Conservation (phyloP, 106 monocot species). For the Platanthera guangdongensis region DNA sequence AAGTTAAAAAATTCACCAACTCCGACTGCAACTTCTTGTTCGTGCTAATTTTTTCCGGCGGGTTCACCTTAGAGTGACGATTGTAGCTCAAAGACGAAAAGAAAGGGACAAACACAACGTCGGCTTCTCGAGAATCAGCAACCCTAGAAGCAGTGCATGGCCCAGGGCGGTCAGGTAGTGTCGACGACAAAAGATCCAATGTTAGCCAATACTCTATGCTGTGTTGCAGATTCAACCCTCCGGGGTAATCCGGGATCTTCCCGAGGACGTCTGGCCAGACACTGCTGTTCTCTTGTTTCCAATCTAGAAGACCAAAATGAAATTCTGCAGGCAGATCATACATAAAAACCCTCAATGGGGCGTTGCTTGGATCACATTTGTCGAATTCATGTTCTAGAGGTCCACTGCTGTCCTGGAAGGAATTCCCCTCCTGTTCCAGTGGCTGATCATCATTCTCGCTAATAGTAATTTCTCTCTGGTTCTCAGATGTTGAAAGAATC, state of each 20-base stretch:
- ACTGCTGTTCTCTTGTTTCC: slow-evolving; percentile 27
- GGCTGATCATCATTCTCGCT: not conserved
- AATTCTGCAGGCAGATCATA: slow-evolving; percentile 75
- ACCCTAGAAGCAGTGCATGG: slow-evolving; percentile 49
- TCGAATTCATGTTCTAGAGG: not conserved
- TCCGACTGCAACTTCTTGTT: slow-evolving; percentile 53
- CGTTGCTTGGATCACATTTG: slow-evolving; percentile 34
- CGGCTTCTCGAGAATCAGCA: slow-evolving; percentile 37
- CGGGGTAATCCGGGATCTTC: slow-evolving; percentile 51
- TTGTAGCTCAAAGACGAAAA: slow-evolving; percentile 80
- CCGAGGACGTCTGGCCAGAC: slow-evolving; percentile 56
- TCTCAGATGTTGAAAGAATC: not conserved
- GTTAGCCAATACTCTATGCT: slow-evolving; percentile 92
- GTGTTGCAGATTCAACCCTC: slow-evolving; percentile 81
- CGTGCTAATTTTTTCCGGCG: slow-evolving; percentile 20
- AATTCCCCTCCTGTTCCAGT: not conserved
- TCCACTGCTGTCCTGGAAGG: not conserved
- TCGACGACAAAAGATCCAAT: slow-evolving; percentile 58
- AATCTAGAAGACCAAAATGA: slow-evolving; percentile 67
- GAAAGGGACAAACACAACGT: slow-evolving; percentile 77
- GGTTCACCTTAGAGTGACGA: slow-evolving; percentile 33
- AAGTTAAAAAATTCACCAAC: slow-evolving; percentile 41
- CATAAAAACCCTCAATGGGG: slow-evolving; percentile 62
- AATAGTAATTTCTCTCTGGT: not conserved
- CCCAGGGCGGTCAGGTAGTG: slow-evolving; percentile 14